Percentiles rank a stretch among this genome's conserved stretches.
Evolutionary conservation across 805 yeast genomes (phyloP).

Genomic region (Cyberlindnera mycetangii): DNA sequence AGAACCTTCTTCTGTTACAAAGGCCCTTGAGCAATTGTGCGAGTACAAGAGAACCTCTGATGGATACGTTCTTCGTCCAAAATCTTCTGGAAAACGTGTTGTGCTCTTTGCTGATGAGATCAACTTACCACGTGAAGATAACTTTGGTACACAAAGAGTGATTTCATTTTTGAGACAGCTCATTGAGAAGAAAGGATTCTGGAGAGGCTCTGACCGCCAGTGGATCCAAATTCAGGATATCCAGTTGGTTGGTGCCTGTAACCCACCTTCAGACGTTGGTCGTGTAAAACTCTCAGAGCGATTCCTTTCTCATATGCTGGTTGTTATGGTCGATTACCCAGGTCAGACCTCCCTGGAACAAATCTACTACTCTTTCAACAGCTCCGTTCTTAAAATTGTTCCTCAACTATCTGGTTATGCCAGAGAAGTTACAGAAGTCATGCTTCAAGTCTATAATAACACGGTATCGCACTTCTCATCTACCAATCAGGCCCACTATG

Average conservation of each 20-base stretch:
- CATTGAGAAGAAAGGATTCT: constrained; percentile 72
- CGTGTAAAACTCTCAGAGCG: constrained; percentile 55
- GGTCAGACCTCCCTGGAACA: constrained; percentile 54
- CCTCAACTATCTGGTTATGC: constrained; percentile 60
- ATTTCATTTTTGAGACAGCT: constrained; percentile 73
- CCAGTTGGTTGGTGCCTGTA: constrained; percentile 94
- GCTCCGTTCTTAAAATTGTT: constrained; percentile 53
- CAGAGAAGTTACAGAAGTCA: constrained; percentile 52
- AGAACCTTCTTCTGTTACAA: constrained; percentile 54
- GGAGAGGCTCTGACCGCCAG: constrained; percentile 53
- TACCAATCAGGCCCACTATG: constrained; percentile 51
- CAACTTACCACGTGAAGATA: constrained; percentile 72
- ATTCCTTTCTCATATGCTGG: constrained; percentile 62
- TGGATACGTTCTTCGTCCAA: constrained; percentile 59
- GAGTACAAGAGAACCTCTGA: constrained; percentile 47
- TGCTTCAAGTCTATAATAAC: constrained; percentile 57
- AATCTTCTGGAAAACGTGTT: constrained; percentile 59
- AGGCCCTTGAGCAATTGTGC: constrained; percentile 71
- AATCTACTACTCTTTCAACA: constrained; percentile 61
- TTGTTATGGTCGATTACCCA: constrained; percentile 80
- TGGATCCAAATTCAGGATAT: constrained; percentile 69
- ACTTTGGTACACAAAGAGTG: constrained; percentile 69
- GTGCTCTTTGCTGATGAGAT: constrained; percentile 91
- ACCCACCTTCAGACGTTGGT: constrained; percentile 82
- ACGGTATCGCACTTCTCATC: constrained; percentile 42